These are phyloP conservation scores for Verticillium isaacii DNA, from an alignment of 2,329 filamentous ascomycete genomes.

Conservation along the genomic window DNA sequence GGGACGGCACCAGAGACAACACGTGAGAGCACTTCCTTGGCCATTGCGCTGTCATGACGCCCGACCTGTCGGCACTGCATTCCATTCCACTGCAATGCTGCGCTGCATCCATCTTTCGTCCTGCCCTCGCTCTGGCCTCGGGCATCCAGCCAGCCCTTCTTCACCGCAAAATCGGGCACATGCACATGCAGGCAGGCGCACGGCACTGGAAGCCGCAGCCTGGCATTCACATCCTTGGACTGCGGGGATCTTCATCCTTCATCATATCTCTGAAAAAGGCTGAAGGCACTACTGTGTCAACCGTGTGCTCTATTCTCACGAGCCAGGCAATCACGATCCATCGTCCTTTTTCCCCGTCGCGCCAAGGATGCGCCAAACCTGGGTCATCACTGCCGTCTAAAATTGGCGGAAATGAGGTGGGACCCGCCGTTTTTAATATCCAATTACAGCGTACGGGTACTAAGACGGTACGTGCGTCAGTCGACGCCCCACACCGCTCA, in stretches of 20 bases:
- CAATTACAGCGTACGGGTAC: background rate
- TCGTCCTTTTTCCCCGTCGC: background rate
- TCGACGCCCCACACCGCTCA: background rate
- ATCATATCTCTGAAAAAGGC: background rate
- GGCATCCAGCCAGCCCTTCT: background rate
- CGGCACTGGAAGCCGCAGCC: too few relatives aligned
- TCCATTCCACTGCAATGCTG: background rate
- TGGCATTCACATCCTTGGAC: too few relatives aligned
- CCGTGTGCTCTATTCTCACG: background rate
- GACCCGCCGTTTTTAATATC: background rate
- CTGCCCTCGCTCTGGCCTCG: background rate
- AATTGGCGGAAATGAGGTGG: background rate
- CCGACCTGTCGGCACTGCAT: conserved; percentile 5
- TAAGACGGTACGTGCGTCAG: background rate
- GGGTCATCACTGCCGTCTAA: background rate
- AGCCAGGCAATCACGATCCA: background rate
- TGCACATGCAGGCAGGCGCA: too few relatives aligned
- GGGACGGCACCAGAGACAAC: too few relatives aligned
- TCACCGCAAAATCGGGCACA: background rate
- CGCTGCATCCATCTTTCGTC: background rate
- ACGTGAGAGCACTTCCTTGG: background rate
- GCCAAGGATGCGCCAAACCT: background rate
- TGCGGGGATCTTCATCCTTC: background rate
- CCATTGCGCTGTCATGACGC: conserved; percentile 5
- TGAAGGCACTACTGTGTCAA: background rate